Base-by-base conservation (phyloP, 1,139 yeast species). In the Candida sanyaensis region DNA sequence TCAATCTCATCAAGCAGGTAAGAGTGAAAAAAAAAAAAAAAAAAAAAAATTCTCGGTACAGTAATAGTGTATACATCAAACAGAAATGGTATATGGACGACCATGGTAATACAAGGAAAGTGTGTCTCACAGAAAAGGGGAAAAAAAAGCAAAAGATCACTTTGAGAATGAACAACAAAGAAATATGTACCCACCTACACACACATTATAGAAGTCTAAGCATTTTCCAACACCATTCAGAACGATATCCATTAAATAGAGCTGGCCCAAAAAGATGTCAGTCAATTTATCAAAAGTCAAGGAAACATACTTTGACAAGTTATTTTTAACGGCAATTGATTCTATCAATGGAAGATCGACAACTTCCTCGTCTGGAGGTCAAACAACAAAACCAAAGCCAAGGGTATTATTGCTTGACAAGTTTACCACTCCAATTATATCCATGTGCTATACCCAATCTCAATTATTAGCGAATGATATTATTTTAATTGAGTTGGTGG, bases 391-490 rank as follows among this genome's bases (percentile, higher is more conserved):
- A 12, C 37, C 36, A 41, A 80, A 80, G 55, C 84, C 92, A 48
- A 83, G 82, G 53, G 96, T 92, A 31, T 73, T 93, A 34, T 73
- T 93, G 40, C 76, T 95, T 48, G 99, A 93, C 63, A 73, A 80
- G 48, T 75, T 77, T 55, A 93, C 99, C 44, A 88, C 96, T 12
- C 78, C 91, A 0, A 82, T 91, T 28, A 82, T 95, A 23, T 90
- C 97, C 12, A 78, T 93, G 79, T 83, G 88, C 55, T 82, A 96
- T 39, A 87, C 97, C 2, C 99, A 95, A 65, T 85, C 96, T 5
- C 88, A 86, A 54, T 75, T 93, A 44, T 77, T 93, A 43, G 84
- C 86, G 54, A 82, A 88, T 56, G 96, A 92, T 53, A 81, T 93
- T 21, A 90, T 89, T 51, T 74, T 93, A 44, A 84, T 91, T 42